phyloP scores from a whole-genome alignment of 768 basidiomycete species.

The Tulasnella sp. region DNA sequence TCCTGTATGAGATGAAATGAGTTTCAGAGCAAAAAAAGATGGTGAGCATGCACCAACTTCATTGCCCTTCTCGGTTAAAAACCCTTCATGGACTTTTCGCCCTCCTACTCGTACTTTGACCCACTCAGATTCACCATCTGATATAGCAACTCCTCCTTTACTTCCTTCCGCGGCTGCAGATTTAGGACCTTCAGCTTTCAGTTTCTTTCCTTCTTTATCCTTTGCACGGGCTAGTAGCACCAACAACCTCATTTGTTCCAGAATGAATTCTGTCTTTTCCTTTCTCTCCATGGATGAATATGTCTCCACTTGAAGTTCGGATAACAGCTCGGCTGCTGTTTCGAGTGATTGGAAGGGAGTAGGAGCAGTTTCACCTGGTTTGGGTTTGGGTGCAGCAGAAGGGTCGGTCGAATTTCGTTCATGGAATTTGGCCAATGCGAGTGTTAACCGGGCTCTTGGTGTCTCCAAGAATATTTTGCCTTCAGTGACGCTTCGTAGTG shows the following conservation, averaged over 20 bases:
- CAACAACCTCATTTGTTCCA: constrained; percentile 93
- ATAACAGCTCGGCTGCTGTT: constrained; percentile 81
- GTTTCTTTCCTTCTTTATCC: constrained; percentile 48
- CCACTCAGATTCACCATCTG: constrained; percentile 82
- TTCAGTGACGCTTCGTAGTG: constrained; percentile 82
- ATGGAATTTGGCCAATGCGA: constrained; percentile 71
- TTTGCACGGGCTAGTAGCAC: constrained; percentile 63
- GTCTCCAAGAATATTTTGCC: constrained; percentile 99
- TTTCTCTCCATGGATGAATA: constrained; percentile 96
- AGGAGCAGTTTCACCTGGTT: constrained; percentile 14
- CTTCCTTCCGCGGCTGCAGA: constrained; percentile 1
- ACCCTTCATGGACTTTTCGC: constrained; percentile 86
- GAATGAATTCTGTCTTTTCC: constrained; percentile 96
- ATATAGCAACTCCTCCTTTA: constrained; percentile 33
- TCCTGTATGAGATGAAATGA: constrained; percentile 38
- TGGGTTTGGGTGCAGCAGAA: constrained; percentile 26
- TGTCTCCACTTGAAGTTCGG: constrained; percentile 95
- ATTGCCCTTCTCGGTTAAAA: constrained; percentile 77
- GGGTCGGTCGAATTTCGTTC: constrained; percentile 49
- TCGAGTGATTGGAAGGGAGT: constrained; percentile 54
- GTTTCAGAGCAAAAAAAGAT: background rate
- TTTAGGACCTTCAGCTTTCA: constrained; percentile 39
- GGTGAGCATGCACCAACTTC: constrained; percentile 40
- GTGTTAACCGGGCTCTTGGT: constrained; percentile 86
- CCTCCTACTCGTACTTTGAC: constrained; percentile 82